phyloP scores from a whole-genome alignment of 2,329 filamentous ascomycete species.

The Fusarium subtropicale region DNA sequence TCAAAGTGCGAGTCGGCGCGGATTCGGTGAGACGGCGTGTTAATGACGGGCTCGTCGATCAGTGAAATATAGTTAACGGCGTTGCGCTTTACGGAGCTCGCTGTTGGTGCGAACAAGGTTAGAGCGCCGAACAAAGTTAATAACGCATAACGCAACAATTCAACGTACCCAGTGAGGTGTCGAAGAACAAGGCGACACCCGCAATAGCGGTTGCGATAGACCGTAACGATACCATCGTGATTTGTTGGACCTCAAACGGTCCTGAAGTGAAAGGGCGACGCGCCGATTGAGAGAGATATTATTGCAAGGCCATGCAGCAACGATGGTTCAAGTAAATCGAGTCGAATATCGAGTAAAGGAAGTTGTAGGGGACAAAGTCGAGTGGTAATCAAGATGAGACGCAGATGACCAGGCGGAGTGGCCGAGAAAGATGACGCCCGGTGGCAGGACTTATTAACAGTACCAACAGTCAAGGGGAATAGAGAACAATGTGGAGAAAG shows the following conservation, averaged over 20 bases:
- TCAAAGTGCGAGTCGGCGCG: conserved; percentile 87
- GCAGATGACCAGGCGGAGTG: conserved; percentile 24
- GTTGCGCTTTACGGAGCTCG: conserved; percentile 78
- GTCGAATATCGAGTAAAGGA: neutral
- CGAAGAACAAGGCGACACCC: conserved; percentile 49
- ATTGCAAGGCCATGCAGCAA: conserved; percentile 40
- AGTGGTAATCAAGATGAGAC: conserved; percentile 34
- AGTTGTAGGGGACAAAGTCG: conserved; percentile 4
- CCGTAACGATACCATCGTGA: conserved; percentile 51
- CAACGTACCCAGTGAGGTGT: conserved; percentile 50
- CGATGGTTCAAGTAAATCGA: neutral
- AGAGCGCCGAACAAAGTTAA: conserved; percentile 12
- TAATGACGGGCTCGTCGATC: conserved; percentile 79
- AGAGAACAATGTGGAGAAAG: conserved; percentile 22
- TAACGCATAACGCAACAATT: neutral
- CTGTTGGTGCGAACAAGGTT: conserved; percentile 54
- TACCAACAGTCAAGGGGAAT: conserved; percentile 5
- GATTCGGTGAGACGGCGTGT: conserved; percentile 81
- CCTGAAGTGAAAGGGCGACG: conserved; percentile 30
- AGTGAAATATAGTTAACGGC: conserved; percentile 80
- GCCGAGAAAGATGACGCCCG: conserved; percentile 14
- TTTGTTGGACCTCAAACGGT: conserved; percentile 38
- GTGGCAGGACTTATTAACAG: conserved; percentile 1
- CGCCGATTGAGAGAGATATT: conserved; percentile 21
- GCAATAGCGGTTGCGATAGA: conserved; percentile 49